Conservation (phyloP, 2,329 filamentous ascomycete genomes). For the Scedosporium minutisporum region DNA sequence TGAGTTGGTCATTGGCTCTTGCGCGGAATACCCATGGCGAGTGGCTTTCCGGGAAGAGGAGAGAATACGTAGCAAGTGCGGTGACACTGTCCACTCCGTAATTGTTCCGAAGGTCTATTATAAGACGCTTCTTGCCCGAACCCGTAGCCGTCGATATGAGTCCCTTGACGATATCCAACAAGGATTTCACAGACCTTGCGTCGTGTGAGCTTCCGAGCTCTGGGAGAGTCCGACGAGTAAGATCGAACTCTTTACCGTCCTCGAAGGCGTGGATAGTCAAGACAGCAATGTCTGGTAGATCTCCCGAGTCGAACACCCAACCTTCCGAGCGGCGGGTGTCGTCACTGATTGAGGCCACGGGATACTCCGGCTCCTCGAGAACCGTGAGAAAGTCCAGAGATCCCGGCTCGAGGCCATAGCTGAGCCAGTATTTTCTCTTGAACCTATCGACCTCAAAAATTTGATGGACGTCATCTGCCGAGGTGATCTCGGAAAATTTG, state of each 20-base stretch:
- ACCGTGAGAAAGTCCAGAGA: not conserved
- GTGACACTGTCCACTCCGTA: conserved; percentile 40
- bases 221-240: too few relatives aligned
- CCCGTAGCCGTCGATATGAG: conserved; percentile 36
- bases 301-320: not conserved
- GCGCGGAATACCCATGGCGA: not conserved
- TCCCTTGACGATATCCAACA: conserved; percentile 11
- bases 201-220: too few relatives aligned
- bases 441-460: not conserved
- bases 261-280: not conserved
- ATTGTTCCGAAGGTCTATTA: conserved; percentile 56
- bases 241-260: not conserved
- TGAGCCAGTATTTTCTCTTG: too few relatives aligned
- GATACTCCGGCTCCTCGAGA: not conserved
- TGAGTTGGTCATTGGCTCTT: not conserved
- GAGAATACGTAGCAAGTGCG: not conserved
- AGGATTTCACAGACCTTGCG: too few relatives aligned
- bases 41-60: not conserved
- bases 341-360: not conserved
- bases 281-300: not conserved
- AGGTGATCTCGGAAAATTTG: not conserved
- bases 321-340: not conserved
- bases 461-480: not conserved
- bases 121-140: conserved; percentile 45
- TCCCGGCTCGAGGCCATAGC: too few relatives aligned